Conservation (phyloP, 192 early-diverging fungal genomes). For the Backusella morwellensis region DNA sequence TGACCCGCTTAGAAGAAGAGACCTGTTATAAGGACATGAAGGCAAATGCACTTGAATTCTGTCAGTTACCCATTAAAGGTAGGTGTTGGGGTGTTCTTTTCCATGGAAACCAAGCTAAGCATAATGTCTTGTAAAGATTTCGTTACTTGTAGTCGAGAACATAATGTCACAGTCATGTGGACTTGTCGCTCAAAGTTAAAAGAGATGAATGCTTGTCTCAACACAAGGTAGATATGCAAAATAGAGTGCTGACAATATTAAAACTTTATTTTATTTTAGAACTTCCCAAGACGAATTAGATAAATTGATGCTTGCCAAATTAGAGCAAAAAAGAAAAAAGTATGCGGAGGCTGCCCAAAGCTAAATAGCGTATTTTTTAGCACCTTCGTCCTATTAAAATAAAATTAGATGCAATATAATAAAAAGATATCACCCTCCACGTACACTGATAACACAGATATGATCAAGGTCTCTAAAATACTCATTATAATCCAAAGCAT, state of each 20-base stretch:
- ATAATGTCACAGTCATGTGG: conserved; percentile 49
- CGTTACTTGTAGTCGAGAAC: conserved; percentile 52
- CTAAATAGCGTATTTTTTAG: conserved; percentile 22
- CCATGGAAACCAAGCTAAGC: background rate
- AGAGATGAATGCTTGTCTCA: conserved; percentile 51
- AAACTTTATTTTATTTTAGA: conserved; percentile 16
- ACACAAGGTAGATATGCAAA: conserved; percentile 34
- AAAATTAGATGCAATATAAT: background rate
- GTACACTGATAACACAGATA: conserved; percentile 83
- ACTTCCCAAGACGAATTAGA: conserved; percentile 51
- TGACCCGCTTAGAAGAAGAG: conserved; percentile 54
- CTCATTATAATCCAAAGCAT: conserved; percentile 89
- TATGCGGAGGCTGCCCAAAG: background rate
- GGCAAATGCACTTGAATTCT: conserved; percentile 48
- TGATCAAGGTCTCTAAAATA: conserved; percentile 91
- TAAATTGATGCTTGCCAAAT: conserved; percentile 45
- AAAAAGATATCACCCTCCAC: conserved; percentile 27
- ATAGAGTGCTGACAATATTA: too few relatives aligned
- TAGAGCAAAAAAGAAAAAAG: conserved; percentile 11
- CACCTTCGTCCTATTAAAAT: conserved; percentile 31
- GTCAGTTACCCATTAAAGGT: conserved; percentile 49
- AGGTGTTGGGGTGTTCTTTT: background rate
- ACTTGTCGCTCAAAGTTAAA: conserved; percentile 46
- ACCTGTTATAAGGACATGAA: conserved; percentile 50
- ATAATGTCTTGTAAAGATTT: conserved; percentile 34